A percentile compares a stretch with the other conserved stretches of the same genome.
Evolutionary conservation across 352 stramenopile species (phyloP).

Genomic region (Pythium vanterpoolii): DNA sequence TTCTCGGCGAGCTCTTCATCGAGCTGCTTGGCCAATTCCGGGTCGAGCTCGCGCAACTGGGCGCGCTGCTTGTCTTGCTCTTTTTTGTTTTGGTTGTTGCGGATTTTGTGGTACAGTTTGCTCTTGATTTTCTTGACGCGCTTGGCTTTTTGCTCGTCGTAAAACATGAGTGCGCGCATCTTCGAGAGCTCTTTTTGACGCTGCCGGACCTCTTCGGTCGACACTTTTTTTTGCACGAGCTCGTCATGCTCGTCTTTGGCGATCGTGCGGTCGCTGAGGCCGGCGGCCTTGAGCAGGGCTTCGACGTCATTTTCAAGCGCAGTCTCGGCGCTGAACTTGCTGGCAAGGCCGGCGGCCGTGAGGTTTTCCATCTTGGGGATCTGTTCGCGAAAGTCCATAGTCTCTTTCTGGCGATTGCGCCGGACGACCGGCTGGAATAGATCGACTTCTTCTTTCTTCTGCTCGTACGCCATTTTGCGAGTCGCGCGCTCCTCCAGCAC

Average conservation of each 20-base stretch:
- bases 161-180: constrained; percentile 97
- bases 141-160: constrained; percentile 97
- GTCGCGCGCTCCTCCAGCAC: constrained; percentile 85
- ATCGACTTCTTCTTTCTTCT: constrained; percentile 87
- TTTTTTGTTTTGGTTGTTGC: constrained; percentile 91
- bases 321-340: constrained; percentile 92
- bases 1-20: constrained; percentile 88
- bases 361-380: constrained; percentile 70
- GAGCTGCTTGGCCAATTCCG: constrained; percentile 60
- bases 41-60: constrained; percentile 73
- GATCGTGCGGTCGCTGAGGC: constrained; percentile 47
- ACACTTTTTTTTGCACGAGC: constrained; percentile 70
- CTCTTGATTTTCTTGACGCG: constrained; percentile 99
- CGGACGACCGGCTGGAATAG: constrained; percentile 90
- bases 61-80: constrained; percentile 85
- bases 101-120: constrained; percentile 98
- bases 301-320: constrained; percentile 87
- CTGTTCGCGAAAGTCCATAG: constrained; percentile 93
- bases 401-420: constrained; percentile 92
- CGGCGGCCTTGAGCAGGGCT: constrained; percentile 53
- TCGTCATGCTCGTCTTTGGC: constrained; percentile 70
- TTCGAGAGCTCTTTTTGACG: constrained; percentile 93
- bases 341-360: constrained; percentile 83
- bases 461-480: constrained; percentile 88
- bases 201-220: constrained; percentile 71